Evolutionary conservation across 2,329 filamentous ascomycete genomes (phyloP).

Genomic region (Penicillium sp.): DNA sequence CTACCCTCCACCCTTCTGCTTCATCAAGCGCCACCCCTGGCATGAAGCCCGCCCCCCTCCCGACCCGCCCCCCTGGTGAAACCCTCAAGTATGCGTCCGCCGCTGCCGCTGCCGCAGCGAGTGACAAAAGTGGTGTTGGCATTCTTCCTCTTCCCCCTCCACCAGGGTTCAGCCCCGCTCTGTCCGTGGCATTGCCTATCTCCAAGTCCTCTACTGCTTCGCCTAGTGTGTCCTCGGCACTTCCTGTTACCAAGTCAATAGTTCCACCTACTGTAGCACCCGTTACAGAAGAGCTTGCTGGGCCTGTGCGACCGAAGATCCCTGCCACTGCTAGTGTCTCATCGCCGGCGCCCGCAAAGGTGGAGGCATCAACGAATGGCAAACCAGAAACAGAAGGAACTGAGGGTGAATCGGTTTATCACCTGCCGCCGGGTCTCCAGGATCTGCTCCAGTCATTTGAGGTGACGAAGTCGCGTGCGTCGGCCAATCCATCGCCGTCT

Average conservation of each 20-base stretch:
- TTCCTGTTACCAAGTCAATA: conserved; percentile 44
- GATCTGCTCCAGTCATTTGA: conserved; percentile 92
- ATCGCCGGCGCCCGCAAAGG: conserved; percentile 48
- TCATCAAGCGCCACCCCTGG: conserved; percentile 50
- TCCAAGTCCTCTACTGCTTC: conserved; percentile 60
- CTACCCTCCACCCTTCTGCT: conserved; percentile 71
- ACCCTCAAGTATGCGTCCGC: conserved; percentile 96
- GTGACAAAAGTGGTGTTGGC: conserved; percentile 81
- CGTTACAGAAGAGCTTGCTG: conserved; percentile 38
- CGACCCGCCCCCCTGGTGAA: conserved; percentile 80
- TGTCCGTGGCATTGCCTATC: conserved; percentile 49
- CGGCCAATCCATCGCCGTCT: conserved; percentile 60
- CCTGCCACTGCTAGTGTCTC: conserved; percentile 47
- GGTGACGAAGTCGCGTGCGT: conserved; percentile 68
- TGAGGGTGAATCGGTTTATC: conserved; percentile 78
- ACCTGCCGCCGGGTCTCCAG: conserved; percentile 82
- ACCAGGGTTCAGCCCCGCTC: conserved; percentile 60
- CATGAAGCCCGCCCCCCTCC: conserved; percentile 92
- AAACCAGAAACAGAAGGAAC: conserved; percentile 48
- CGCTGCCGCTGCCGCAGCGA: conserved; percentile 86
- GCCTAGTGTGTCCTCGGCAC: conserved; percentile 50
- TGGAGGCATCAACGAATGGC: conserved; percentile 51
- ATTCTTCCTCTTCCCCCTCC: conserved; percentile 92
- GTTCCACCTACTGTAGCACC: conserved; percentile 38
- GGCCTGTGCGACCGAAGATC: conserved; percentile 49